Percentiles rank a stretch among this genome's conserved stretches.
These are phyloP conservation scores for Botrytis paeoniae DNA, from an alignment of 2,329 filamentous ascomycete genomes.

Conservation along the genomic window DNA sequence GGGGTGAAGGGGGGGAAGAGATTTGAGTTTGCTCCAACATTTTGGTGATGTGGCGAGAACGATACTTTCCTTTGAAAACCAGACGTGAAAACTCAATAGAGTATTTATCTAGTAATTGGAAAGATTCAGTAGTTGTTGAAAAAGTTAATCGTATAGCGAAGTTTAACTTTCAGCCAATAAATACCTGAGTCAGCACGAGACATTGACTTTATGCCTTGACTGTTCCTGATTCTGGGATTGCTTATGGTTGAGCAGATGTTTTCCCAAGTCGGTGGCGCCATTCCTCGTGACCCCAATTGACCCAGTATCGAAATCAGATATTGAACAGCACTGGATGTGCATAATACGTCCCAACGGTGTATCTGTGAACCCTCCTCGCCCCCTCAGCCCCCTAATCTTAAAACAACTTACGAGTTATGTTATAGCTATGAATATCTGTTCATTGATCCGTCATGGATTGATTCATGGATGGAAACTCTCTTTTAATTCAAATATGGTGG, in stretches of 20 bases:
- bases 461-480: conserved; percentile 11
- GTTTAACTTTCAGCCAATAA: conserved; percentile 4
- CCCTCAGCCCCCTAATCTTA: conserved; percentile 12
- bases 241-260: not conserved
- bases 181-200: conserved; percentile 9
- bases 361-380: conserved; percentile 1
- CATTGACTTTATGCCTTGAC: conserved; percentile 5
- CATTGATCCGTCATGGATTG: not conserved
- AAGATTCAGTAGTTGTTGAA: not conserved
- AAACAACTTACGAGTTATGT: conserved; percentile 8
- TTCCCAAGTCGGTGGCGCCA: not conserved
- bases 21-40: not conserved
- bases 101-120: not conserved
- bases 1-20: not conserved
- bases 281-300: not conserved
- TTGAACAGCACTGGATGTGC: not conserved
- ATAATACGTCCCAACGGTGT: not conserved
- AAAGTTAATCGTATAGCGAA: conserved; percentile 1
- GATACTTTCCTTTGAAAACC: not conserved
- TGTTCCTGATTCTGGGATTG: not conserved
- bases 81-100: not conserved
- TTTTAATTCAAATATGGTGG: not conserved
- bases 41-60: not conserved
- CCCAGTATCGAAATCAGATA: not conserved
- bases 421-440: conserved; percentile 5